phyloP scores from a whole-genome alignment of 1,284 basidiomycete species.

The Athelia psychrophila region DNA sequence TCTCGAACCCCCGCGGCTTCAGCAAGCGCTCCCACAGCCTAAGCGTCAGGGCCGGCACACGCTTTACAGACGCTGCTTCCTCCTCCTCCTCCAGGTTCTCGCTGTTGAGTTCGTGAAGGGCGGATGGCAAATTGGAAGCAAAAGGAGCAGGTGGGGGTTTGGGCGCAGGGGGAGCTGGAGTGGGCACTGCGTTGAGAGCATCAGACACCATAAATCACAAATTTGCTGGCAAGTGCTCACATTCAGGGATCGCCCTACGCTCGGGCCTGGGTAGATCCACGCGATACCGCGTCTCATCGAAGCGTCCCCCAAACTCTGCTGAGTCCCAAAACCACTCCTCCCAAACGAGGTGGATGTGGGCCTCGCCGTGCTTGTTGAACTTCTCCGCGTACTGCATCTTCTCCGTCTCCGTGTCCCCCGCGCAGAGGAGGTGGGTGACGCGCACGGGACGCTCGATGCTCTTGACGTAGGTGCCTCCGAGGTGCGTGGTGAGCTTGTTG shows the following conservation, averaged over 20 bases:
- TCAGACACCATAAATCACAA: not conserved
- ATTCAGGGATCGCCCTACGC: conserved; percentile 33
- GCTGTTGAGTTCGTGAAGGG: conserved; percentile 13
- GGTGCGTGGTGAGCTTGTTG: conserved; percentile 45
- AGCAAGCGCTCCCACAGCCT: conserved; percentile 68
- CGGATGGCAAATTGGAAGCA: too few species aligned
- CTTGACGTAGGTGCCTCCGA: conserved; percentile 60
- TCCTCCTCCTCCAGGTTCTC: conserved; percentile 41
- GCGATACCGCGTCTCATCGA: conserved; percentile 51
- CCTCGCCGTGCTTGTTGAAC: conserved; percentile 62
- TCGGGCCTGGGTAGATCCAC: conserved; percentile 57
- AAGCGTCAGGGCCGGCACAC: conserved; percentile 55
- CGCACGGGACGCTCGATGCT: conserved; percentile 61
- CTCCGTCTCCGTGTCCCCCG: conserved; percentile 53
- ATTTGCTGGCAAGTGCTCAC: conserved; percentile 20
- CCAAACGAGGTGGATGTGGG: conserved; percentile 71
- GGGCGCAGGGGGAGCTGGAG: conserved; percentile 11
- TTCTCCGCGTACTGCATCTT: conserved; percentile 72
- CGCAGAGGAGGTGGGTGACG: conserved; percentile 32
- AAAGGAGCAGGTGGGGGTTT: conserved; percentile 13
- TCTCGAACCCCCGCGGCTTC: conserved; percentile 58
- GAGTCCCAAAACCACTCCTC: conserved; percentile 89
- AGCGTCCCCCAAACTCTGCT: conserved; percentile 59
- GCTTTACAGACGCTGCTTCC: conserved; percentile 50
- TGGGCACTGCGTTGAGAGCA: conserved; percentile 1